These are phyloP conservation scores for Pestalotiopsis sp. DNA, from an alignment of 2,329 filamentous ascomycete genomes.

Conservation along the genomic window DNA sequence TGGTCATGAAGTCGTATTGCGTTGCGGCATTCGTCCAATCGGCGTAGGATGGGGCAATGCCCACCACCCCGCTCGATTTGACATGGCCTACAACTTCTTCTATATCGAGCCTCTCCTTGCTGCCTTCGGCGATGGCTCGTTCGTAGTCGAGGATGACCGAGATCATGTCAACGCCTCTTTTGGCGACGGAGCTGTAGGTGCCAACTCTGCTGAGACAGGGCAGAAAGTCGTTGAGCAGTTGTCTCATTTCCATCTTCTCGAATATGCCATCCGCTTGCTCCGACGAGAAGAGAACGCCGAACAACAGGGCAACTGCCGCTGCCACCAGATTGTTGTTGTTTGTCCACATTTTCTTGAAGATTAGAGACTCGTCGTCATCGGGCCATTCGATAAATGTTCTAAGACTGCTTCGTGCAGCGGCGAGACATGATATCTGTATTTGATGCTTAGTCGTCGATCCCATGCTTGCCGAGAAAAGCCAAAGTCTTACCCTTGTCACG, in stretches of 20 bases:
- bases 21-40: not conserved
- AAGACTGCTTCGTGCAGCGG: slow-evolving; percentile 1
- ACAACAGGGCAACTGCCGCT: not conserved
- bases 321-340: slow-evolving; percentile 4
- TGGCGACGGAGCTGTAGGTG: slow-evolving; percentile 1
- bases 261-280: slow-evolving; percentile 1
- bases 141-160: slow-evolving; percentile 2
- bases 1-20: slow-evolving; percentile 4
- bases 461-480: not conserved
- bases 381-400: slow-evolving; percentile 5
- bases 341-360: slow-evolving; percentile 6
- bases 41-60: slow-evolving; percentile 1
- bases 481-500: not conserved
- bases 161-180: not conserved
- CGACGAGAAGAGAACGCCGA: not conserved
- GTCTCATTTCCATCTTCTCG: slow-evolving; percentile 8
- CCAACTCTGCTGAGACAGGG: slow-evolving; percentile 1
- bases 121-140: not conserved
- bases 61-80: not conserved
- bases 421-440: slow-evolving; percentile 1
- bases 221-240: not conserved
- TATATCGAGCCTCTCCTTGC: not conserved
- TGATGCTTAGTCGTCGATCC: not conserved
- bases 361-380: not conserved
- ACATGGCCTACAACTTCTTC: not conserved